Base-by-base conservation (phyloP, 108 stramenopile species). In the Cyclostephanos tholiformis region DNA sequence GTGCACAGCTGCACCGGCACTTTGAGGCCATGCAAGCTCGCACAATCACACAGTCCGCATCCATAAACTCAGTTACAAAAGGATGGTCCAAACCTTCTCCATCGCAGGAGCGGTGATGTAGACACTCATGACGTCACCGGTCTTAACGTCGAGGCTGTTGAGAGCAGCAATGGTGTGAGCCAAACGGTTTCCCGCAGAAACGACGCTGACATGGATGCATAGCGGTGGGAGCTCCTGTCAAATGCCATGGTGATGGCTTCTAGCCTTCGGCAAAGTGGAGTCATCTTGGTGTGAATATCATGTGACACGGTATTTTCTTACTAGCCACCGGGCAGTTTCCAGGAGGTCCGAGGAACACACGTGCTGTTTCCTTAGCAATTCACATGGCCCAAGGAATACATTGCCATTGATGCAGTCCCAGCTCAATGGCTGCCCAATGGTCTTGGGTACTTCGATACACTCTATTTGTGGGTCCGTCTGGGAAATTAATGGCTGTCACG, bases 241-340 rank as follows among this genome's bases (percentile, higher is more conserved):
- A 58, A 63, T 88, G 71, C 27, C 89, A n/a, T n/a, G n/a, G n/a
- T 86, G 14, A 63, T 81, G 17, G 83, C 86, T 0, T 85, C 84
- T 73, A 32, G 32, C 32, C 32, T 32, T 4, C 32, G 32, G 4
- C 32, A 4, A 4, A 32, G 4, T 2, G 2, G 3, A 32, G 32
- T 32, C 32, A 32, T 32, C 4, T 32, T 32, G 32, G 4, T 32
- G 32, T 32, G 4, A 32, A 32, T 2, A 32, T 32, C 32, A 32
- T 32, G 32, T 32, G 32, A 4, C 32, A 32, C 2, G 32, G 32
- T 32, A 32, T 32, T 32, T 32, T 32, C 32, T 32, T 17, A 25
- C n/a, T 66, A 75, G 0, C 87, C 87, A 27, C 13, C 20, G 0
- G 73, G 87, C 17, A 75, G 63, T 30, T 81, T 84, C 23, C n/a